phyloP scores from a whole-genome alignment of 2,329 filamentous ascomycete genomes.

The Nemania sp. region DNA sequence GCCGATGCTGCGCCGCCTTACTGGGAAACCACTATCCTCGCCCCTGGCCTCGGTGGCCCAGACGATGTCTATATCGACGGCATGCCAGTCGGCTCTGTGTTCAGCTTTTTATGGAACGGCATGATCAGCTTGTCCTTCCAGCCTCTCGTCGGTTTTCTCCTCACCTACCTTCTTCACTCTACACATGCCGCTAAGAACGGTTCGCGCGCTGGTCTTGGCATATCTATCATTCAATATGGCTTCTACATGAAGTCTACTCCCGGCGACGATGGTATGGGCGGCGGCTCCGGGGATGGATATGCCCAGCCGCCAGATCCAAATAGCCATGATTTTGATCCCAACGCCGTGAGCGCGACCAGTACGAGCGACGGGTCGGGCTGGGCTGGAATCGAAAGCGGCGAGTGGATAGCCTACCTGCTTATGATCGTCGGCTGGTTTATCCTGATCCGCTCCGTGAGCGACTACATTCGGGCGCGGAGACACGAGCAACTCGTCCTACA shows the following conservation, averaged over 20 bases:
- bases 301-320: constrained; percentile 84
- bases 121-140: constrained; percentile 99
- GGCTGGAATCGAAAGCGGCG: constrained; percentile 68
- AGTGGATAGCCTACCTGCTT: constrained; percentile 88
- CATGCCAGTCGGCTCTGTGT: constrained; percentile 85
- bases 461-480: constrained; percentile 83
- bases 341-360: constrained; percentile 53
- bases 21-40: constrained; percentile 98
- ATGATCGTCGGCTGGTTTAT: constrained; percentile 99
- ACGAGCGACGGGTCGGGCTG: constrained; percentile 48
- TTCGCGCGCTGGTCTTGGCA: constrained; percentile 88
- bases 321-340: constrained; percentile 82
- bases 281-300: constrained; percentile 57
- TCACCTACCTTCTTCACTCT: constrained; percentile 96
- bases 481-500: constrained; percentile 93
- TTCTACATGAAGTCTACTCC: constrained; percentile 84
- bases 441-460: constrained; percentile 87
- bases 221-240: constrained; percentile 94
- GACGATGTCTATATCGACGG: constrained; percentile 98
- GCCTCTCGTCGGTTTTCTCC: constrained; percentile 85
- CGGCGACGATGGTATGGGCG: constrained; percentile 49
- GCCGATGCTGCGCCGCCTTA: constrained; percentile 95
- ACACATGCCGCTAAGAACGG: constrained; percentile 98
- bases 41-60: constrained; percentile 82
- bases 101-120: constrained; percentile 87